Evolutionary conservation across 2,329 filamentous ascomycete species (phyloP), one percentile per base, ranked within the genome.

Genomic region (Nothophaeocryptopus gaeumannii): DNA sequence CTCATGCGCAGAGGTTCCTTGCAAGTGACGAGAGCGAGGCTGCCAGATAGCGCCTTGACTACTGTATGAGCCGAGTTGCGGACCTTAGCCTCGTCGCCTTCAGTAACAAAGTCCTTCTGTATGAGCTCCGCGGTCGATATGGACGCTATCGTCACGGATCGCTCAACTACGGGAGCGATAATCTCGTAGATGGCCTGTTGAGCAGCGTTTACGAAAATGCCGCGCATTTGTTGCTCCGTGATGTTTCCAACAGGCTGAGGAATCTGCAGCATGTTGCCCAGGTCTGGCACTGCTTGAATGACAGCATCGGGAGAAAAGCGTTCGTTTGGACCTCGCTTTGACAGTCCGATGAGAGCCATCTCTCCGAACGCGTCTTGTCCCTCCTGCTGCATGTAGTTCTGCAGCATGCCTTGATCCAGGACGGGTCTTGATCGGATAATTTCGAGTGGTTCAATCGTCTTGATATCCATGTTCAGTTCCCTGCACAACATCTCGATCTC

Each of bases 401-500:
- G 65, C 20, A 66, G 55, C 53, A 68, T 60, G 29, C 57, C 53
- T 34, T 66, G 61, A 13, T 67, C 64, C 42, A 66, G 63, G 30
- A 65, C 63, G 26, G 71, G 79, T 35, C 90, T 82, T 59, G 90
- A 88, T 54, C 91, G 80, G 48, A 99, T 93, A 64, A 91, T 85
- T 15, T 86, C 84, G 0, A 91, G 89, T 0, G 92, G 89, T 61
- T 95, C 87, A 55, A 97, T 90, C 51, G 81, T 85, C 72, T 95
- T 96, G 70, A 96, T 87, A 55, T 97, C 90, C n/a, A 97, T 77
- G 47, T 85, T 86, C 12, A 99, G 76, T 10, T 91, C 91, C 67
- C 95, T 95, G 76, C 91, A 99, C 16, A 99, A 79, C 20, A 99
- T 91, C 70, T 99, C 93, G 50, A 99, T 97, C 70, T 99, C 93